Evolutionary conservation across 257 asterid species (phyloP).

Genomic region (Solanum ossicruentum): DNA sequence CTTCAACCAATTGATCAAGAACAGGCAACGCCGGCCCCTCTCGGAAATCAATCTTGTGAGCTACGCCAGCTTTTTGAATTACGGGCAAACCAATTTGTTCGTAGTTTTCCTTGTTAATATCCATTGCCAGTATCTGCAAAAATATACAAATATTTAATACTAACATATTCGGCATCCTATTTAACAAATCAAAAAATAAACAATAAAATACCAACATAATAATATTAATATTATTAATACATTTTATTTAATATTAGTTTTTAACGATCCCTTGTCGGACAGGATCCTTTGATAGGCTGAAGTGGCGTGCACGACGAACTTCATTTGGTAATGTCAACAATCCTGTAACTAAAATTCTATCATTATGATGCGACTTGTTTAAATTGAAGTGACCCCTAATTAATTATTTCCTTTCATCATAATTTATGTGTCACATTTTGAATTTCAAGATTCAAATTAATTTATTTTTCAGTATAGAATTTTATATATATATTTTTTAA

Average conservation of each 20-base stretch:
- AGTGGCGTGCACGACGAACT: not conserved
- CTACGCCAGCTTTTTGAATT: constrained; percentile 73
- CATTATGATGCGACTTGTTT: not conserved
- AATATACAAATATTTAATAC: not conserved
- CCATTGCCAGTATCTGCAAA: constrained; percentile 88
- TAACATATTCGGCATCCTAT: too few relatives aligned
- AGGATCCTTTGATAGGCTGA: not conserved
- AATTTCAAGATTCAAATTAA: too few relatives aligned
- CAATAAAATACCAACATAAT: too few relatives aligned
- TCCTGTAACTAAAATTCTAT: not conserved
- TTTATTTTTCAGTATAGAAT: too few relatives aligned
- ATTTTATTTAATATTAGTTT: too few relatives aligned
- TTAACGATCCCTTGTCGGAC: not conserved
- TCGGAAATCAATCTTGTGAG: constrained; percentile 64
- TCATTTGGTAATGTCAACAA: not conserved
- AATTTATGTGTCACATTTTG: too few relatives aligned
- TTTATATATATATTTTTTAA: too few relatives aligned
- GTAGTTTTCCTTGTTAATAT: constrained; percentile 64
- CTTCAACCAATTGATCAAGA: constrained; percentile 49
- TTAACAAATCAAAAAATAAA: too few relatives aligned
- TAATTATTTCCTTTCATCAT: not conserved
- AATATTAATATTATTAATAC: too few relatives aligned
- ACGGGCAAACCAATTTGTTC: constrained; percentile 62
- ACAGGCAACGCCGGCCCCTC: constrained; percentile 78
- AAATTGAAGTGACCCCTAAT: not conserved